Conservation (phyloP, 2,329 filamentous ascomycete genomes). For the Cordyceps pruinosa region DNA sequence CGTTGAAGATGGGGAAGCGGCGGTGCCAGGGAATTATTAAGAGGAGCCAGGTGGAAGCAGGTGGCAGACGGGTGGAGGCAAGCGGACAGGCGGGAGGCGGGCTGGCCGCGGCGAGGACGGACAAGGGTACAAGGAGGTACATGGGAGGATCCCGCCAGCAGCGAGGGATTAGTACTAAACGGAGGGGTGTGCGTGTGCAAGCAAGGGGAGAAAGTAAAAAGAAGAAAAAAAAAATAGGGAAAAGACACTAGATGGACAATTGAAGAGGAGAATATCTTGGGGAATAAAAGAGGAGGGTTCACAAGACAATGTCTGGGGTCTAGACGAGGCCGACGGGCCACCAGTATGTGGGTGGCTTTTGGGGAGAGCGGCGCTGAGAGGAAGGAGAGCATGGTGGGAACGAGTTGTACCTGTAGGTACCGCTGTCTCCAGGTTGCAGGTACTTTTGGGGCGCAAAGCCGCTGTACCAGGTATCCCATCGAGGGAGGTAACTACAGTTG, state of each 20-base stretch:
- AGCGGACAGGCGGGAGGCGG: neutral
- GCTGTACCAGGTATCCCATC: neutral
- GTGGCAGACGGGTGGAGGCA: slow-evolving; percentile 8
- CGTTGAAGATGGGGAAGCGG: neutral
- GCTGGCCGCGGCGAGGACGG: neutral
- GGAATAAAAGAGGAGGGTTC: slow-evolving; percentile 1
- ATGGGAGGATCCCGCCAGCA: neutral
- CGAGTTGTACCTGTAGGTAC: neutral
- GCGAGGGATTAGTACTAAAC: neutral
- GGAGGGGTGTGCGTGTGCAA: slow-evolving; percentile 1
- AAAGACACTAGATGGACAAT: neutral
- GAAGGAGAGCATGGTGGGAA: neutral
- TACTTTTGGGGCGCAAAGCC: neutral
- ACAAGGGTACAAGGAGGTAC: slow-evolving; percentile 7
- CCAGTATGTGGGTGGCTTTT: neutral
- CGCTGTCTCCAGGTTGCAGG: neutral
- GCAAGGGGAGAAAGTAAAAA: neutral
- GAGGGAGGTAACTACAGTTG: too few species aligned
- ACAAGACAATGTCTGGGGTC: slow-evolving; percentile 7
- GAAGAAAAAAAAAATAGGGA: neutral
- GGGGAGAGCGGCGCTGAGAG: too few species aligned
- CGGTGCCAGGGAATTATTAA: slow-evolving; percentile 9
- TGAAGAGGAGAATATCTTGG: neutral
- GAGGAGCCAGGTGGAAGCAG: slow-evolving; percentile 1
- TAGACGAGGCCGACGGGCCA: neutral